Evolutionary conservation across 176 grass and related monocot species (phyloP).

Genomic region (Alloteropsis semialata): DNA sequence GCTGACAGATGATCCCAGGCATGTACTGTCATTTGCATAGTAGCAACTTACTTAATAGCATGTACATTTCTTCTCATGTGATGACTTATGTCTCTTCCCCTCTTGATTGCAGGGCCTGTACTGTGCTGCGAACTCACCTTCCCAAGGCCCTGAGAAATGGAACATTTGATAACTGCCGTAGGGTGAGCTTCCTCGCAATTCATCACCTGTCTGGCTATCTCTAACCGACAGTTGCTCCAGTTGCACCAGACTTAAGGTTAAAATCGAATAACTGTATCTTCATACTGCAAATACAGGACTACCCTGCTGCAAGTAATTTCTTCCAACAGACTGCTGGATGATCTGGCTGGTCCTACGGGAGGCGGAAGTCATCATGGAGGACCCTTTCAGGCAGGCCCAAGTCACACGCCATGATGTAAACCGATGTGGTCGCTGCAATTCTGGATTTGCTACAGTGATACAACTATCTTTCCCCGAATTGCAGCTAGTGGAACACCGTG

Average conservation of each 20-base stretch:
- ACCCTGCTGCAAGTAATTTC: conserved; percentile 34
- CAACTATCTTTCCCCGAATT: background rate
- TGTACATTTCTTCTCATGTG: background rate
- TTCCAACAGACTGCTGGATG: conserved; percentile 50
- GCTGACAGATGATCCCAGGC: conserved; percentile 71
- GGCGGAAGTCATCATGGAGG: no score
- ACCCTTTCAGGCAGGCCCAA: background rate
- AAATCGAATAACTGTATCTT: background rate
- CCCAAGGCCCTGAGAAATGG: conserved; percentile 60
- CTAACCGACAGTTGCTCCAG: background rate
- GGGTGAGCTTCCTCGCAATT: conserved; percentile 29
- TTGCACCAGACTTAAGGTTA: background rate
- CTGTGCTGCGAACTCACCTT: conserved; percentile 39
- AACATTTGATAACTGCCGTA: conserved; percentile 54
- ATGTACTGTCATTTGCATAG: background rate
- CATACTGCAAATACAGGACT: conserved; percentile 43
- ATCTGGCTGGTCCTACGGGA: background rate
- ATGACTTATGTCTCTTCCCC: background rate
- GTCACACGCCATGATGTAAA: background rate
- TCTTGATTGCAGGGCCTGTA: conserved; percentile 45
- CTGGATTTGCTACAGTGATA: background rate
- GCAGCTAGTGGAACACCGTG: background rate
- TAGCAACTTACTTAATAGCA: background rate
- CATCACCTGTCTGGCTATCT: background rate
- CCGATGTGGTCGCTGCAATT: background rate